phyloP scores from a whole-genome alignment of 371 early-diverging fungal species.

The Circinella umbellata region DNA sequence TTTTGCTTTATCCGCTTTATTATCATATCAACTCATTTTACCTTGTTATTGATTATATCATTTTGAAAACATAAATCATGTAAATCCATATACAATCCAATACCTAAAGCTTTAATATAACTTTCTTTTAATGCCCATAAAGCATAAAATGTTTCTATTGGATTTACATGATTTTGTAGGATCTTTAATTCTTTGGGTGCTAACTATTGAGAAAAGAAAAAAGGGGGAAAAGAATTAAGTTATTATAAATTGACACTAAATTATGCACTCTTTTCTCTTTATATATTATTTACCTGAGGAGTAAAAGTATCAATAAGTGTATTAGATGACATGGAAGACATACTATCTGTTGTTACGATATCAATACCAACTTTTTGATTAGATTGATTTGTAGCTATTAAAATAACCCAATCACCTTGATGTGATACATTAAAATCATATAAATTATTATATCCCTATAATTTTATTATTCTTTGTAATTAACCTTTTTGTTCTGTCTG shows the following conservation, averaged over 20 bases:
- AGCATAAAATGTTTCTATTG: conserved; percentile 49
- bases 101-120: conserved; percentile 64
- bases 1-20: not conserved
- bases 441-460: not conserved
- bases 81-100: conserved; percentile 58
- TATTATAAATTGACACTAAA: not conserved
- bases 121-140: conserved; percentile 70
- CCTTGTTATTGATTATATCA: not conserved
- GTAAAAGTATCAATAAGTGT: conserved; percentile 37
- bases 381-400: conserved; percentile 33
- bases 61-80: conserved; percentile 40
- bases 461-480: too few relatives aligned
- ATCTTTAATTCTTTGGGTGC: conserved; percentile 33
- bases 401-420: conserved; percentile 69
- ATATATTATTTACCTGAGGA: conserved; percentile 33
- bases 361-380: conserved; percentile 55
- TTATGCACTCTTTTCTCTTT: too few relatives aligned
- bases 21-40: not conserved
- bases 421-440: conserved; percentile 64
- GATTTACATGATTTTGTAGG: conserved; percentile 22
- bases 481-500: too few relatives aligned
- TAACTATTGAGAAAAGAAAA: conserved; percentile 28
- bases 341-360: conserved; percentile 43
- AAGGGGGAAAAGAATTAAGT: not conserved
- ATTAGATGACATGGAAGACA: conserved; percentile 31